Conservation (phyloP, 1,284 basidiomycete genomes). For the Cutaneotrichosporon dermatis region DNA sequence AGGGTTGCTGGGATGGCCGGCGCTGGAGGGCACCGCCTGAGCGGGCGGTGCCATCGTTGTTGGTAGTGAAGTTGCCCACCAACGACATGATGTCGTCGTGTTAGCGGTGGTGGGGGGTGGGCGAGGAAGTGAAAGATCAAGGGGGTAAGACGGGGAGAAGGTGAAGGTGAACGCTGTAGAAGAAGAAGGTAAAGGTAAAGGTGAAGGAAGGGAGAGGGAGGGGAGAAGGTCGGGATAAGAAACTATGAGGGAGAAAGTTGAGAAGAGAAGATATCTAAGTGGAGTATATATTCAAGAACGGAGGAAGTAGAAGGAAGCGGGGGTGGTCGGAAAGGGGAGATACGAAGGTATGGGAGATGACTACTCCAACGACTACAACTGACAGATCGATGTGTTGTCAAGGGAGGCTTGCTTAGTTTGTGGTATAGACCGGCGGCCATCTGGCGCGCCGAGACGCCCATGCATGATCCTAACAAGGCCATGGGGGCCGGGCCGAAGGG, state of each 20-base stretch:
- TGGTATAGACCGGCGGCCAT: too few relatives aligned
- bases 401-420: too few relatives aligned
- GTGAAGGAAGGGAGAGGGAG: not conserved
- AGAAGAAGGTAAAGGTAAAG: too few relatives aligned
- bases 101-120: not conserved
- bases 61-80: constrained; percentile 15
- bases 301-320: not conserved
- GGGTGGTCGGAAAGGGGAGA: not conserved
- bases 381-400: too few relatives aligned
- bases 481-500: too few relatives aligned
- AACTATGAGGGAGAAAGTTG: not conserved
- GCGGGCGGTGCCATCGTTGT: constrained; percentile 11
- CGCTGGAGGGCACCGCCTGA: not conserved
- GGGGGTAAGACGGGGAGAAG: not conserved
- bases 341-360: too few relatives aligned
- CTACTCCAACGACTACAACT: too few relatives aligned
- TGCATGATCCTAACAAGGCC: too few relatives aligned
- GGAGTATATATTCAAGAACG: not conserved
- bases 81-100: constrained; percentile 14
- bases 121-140: not conserved
- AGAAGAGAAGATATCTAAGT: not conserved
- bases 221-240: not conserved
- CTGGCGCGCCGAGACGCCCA: too few relatives aligned
- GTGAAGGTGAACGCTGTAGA: too few relatives aligned
- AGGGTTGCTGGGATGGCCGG: not conserved